Evolutionary conservation across 306 rosid species (phyloP).

Genomic region (Rubus parviflorus): DNA sequence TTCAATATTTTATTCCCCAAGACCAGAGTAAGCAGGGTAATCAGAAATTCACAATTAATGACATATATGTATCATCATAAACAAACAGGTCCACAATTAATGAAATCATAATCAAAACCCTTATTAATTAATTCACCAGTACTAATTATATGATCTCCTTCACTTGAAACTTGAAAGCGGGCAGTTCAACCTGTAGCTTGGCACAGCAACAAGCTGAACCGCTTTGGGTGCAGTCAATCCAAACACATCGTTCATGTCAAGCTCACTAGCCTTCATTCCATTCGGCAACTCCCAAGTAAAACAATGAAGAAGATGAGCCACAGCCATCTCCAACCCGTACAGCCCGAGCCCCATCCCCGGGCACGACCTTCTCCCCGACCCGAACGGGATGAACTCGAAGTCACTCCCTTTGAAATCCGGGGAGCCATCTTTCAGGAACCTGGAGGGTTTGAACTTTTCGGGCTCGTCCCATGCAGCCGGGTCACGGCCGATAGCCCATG

Average conservation of each 20-base stretch:
- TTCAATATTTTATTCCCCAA: too few relatives aligned
- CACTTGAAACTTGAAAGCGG: slow-evolving; percentile 11
- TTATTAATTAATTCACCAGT: too few relatives aligned
- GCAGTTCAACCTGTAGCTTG: slow-evolving; percentile 36
- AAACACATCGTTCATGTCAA: slow-evolving; percentile 55
- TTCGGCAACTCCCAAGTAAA: slow-evolving; percentile 52
- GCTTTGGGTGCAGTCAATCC: slow-evolving; percentile 62
- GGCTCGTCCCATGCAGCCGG: slow-evolving; percentile 43
- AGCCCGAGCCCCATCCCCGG: slow-evolving; percentile 59
- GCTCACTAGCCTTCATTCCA: slow-evolving; percentile 45
- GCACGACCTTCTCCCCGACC: slow-evolving; percentile 59
- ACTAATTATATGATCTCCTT: neutral
- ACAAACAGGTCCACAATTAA: too few relatives aligned
- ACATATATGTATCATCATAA: too few relatives aligned
- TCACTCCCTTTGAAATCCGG: slow-evolving; percentile 51
- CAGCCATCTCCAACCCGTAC: slow-evolving; percentile 45
- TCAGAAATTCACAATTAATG: too few relatives aligned
- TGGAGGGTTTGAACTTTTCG: slow-evolving; percentile 40
- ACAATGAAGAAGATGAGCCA: slow-evolving; percentile 51
- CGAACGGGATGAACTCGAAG: slow-evolving; percentile 57
- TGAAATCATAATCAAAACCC: too few relatives aligned
- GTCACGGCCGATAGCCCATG: slow-evolving; percentile 51
- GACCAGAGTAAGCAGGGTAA: too few relatives aligned
- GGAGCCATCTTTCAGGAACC: slow-evolving; percentile 34
- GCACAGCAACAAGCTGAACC: slow-evolving; percentile 48